phyloP scores from a whole-genome alignment of 2,329 filamentous ascomycete species.

The Talaromyces funiculosus region DNA sequence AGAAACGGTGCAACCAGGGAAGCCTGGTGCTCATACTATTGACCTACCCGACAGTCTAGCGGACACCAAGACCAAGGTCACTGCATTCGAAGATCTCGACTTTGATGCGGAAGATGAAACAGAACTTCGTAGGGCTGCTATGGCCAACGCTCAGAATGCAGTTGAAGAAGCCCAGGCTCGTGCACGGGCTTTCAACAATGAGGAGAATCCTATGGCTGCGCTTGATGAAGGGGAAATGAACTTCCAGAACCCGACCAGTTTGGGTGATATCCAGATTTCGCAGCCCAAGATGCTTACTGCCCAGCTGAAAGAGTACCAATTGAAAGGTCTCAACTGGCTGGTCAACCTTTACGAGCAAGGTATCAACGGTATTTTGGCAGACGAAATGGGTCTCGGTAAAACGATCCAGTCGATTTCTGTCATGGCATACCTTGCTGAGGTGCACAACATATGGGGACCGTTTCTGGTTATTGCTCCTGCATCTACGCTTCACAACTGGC shows the following conservation, averaged over 20 bases:
- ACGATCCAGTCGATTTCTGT: slow-evolving; percentile 98
- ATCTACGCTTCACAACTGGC: slow-evolving; percentile 97
- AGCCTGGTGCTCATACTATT: slow-evolving; percentile 37
- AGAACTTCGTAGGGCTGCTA: slow-evolving; percentile 71
- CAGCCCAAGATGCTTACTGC: slow-evolving; percentile 91
- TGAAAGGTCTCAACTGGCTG: slow-evolving; percentile 98
- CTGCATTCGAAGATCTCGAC: slow-evolving; percentile 87
- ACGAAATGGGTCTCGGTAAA: slow-evolving; percentile 99
- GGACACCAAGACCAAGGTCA: slow-evolving; percentile 64
- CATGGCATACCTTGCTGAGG: slow-evolving; percentile 96
- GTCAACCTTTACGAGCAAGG: slow-evolving; percentile 98
- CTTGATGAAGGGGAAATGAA: slow-evolving; percentile 98
- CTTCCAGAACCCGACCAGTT: slow-evolving; percentile 95
- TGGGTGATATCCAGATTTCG: slow-evolving; percentile 88
- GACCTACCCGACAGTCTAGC: slow-evolving; percentile 45
- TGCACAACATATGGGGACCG: slow-evolving; percentile 96
- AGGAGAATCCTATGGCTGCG: slow-evolving; percentile 58
- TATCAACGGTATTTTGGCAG: slow-evolving; percentile 97
- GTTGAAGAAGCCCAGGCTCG: slow-evolving; percentile 92
- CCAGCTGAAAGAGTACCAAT: slow-evolving; percentile 95
- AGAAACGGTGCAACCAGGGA: slow-evolving; percentile 31
- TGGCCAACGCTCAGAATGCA: slow-evolving; percentile 93
- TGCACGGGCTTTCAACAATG: slow-evolving; percentile 85
- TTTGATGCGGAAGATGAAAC: slow-evolving; percentile 94
- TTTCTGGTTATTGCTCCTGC: slow-evolving; percentile 95